phyloP scores from a whole-genome alignment of 176 grass and related monocot species.

The Avena eriantha region DNA sequence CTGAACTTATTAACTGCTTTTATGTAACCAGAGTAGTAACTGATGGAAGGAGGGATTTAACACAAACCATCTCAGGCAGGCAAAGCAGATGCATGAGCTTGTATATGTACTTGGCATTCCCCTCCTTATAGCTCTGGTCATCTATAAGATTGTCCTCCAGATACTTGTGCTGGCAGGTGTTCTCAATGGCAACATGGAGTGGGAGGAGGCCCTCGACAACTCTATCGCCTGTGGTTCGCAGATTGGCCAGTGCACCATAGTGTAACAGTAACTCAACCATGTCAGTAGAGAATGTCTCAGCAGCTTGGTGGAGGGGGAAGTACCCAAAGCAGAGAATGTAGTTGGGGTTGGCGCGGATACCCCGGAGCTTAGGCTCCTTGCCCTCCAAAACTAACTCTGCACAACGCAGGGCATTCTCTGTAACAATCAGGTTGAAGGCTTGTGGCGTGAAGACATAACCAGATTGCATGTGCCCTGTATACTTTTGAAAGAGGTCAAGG shows the following conservation, averaged over 20 bases:
- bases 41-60: conserved; percentile 13
- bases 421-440: conserved; percentile 12
- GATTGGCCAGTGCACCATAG: conserved; percentile 18
- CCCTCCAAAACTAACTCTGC: conserved; percentile 37
- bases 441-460: conserved; percentile 28
- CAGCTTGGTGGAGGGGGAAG: conserved; percentile 35
- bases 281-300: conserved; percentile 32
- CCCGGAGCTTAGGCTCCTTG: neutral
- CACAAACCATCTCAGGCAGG: conserved; percentile 45
- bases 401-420: conserved; percentile 32
- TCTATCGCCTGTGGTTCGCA: conserved; percentile 14
- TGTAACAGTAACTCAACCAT: conserved; percentile 35
- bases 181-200: conserved; percentile 45
- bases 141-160: conserved; percentile 40
- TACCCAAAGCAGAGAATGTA: conserved; percentile 31
- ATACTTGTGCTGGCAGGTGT: conserved; percentile 48
- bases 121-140: neutral
- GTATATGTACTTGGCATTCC: conserved; percentile 27
- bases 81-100: conserved; percentile 44
- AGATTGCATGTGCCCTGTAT: neutral
- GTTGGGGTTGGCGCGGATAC: neutral
- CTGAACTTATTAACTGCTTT: conserved; percentile 7
- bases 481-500: neutral
- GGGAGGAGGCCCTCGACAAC: conserved; percentile 39
- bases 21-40: conserved; percentile 12